These are phyloP conservation scores for Leccinum griseonigrum DNA, from an alignment of 1,284 basidiomycete genomes.

Conservation along the genomic window DNA sequence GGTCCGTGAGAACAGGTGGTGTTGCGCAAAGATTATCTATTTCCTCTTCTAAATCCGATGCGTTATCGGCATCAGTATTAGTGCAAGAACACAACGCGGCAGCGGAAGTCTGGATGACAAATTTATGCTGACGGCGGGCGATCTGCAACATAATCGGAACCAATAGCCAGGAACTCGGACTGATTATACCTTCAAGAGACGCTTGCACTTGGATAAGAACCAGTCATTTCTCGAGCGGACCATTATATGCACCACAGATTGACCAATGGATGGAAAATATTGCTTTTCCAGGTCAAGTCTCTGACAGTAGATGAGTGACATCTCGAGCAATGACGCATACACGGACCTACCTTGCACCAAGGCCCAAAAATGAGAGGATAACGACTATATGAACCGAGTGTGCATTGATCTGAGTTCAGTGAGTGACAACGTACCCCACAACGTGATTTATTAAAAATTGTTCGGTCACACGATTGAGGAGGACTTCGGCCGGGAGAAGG, in stretches of 20 bases:
- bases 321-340: conserved; percentile 7
- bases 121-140: conserved; percentile 23
- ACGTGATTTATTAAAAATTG: conserved; percentile 59
- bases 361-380: conserved; percentile 74
- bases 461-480: conserved; percentile 51
- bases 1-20: conserved; percentile 31
- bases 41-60: conserved; percentile 12
- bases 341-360: conserved; percentile 51
- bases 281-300: conserved; percentile 53
- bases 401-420: conserved; percentile 13
- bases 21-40: conserved; percentile 8
- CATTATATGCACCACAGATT: conserved; percentile 51
- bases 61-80: conserved; percentile 5
- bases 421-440: conserved; percentile 45
- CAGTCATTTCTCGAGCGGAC: conserved; percentile 46
- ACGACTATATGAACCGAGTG: conserved; percentile 42
- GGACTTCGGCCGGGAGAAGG: conserved; percentile 48
- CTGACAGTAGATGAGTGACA: conserved; percentile 35
- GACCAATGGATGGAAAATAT: conserved; percentile 49
- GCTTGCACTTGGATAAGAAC: conserved; percentile 45
- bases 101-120: conserved; percentile 18
- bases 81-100: conserved; percentile 19
- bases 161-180: conserved; percentile 11
- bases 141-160: conserved; percentile 23
- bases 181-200: conserved; percentile 47